Evolutionary conservation across 208 protist genomes (phyloP), one percentile per base, ranked within the genome.

Genomic region (Leishmania martiniquensis): DNA sequence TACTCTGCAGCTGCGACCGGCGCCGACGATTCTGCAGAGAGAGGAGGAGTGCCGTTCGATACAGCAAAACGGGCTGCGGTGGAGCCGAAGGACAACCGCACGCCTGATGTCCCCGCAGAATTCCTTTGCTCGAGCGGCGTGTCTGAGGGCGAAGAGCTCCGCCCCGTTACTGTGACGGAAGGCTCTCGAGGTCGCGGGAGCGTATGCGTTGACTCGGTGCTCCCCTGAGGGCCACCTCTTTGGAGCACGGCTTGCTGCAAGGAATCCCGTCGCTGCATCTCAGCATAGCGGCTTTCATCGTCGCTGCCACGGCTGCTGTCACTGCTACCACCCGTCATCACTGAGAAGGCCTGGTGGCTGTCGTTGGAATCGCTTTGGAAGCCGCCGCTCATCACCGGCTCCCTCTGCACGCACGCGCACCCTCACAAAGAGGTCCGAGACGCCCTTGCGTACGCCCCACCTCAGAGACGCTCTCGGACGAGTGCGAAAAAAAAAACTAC

Each of bases 121-220:
- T 12, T 37, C 13, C 67, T 45, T 55, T 29, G 20, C 13, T 25
- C 29, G 32, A 52, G 4, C 32, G 44, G 37, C 2, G 77, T 49
- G 20, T 67, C 72, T 15, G 63, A 2, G 12, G 62, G 63, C 13
- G 63, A 73, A 0, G 54, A 49, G 71, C 60, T 72, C n/a, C 52
- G 62, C 0, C 71, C 72, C 17, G 77, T 45, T 17, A 49, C 65
- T 22, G 71, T 82, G 63, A 71, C 1, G n/a, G 77, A 77, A 37
- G 37, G 59, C 25, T 82, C 71, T 62, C 51, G 32, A 13, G 39
- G 63, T 54, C 45, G 70, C 29, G 51, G 39, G n/a, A 73, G 29
- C 13, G 63, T 75, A 54, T 77, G 51, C 22, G 65, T 62, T 9
- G 77, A 77, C 47, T 69, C 12, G 20, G 59, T 72, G 51, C 59